Evolutionary conservation across 805 yeast genomes (phyloP), one percentile per base, ranked within the genome.

Genomic region (Kuraishia hungarica): DNA sequence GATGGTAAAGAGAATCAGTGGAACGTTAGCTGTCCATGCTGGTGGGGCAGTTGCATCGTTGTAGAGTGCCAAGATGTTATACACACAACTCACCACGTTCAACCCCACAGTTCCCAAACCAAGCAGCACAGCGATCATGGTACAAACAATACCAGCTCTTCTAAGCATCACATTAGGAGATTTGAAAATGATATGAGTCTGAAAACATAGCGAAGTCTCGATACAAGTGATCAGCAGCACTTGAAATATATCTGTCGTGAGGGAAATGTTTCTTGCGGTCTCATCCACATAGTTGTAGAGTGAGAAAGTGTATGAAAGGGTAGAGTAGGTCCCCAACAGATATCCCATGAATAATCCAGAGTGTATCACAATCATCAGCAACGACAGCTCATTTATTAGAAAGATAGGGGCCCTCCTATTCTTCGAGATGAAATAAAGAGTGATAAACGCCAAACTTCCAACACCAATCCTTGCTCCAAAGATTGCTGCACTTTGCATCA

Each of bases 401-500:
- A 89, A 93, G 28, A 90, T 80, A 7, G 91, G 88, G 0, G 92
- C 81, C 22, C 68, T 76, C 61, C 76, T 81, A 56, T 78, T 80
- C 54, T 76, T 78, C 1, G 82, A 74, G 7, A 79, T 68, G 56
- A 84, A 65, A 61, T 78, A 74, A 49, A 84, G 68, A 4, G 76
- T 60, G 15, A 79, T 66, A 4, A 74, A 65, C 13, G 78, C 66
- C 53, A 80, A 64, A 4, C 83, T 75, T 1, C 82, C 76, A 48
- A 84, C 75, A 15, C 89, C 89, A 46, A 84, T 69, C 58, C 86
- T 74, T 2, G 78, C 75, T 13, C 89, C 87, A 62, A 77, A 78
- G 48, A 83, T 70, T 21, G 79, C 72, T 0, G 76, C 76, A 43
- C 73, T 67, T 47, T 74, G 71, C 46, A 74, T 54, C 43, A 64